Evolutionary conservation across 225 moss, liverwort and hornwort species (phyloP).

Genomic region (Neckera pumila): DNA sequence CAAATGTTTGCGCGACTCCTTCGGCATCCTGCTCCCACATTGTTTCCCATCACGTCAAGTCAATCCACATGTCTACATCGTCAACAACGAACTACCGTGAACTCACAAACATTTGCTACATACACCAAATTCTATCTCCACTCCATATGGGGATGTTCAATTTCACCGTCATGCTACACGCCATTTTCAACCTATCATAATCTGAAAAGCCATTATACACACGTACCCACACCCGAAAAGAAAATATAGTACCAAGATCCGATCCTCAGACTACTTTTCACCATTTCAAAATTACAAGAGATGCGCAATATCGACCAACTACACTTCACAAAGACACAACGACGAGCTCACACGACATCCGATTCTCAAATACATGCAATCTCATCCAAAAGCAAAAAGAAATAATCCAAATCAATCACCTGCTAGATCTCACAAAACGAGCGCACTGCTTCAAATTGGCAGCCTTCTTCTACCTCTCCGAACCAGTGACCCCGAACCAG

Average conservation of each 20-base stretch:
- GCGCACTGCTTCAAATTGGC: neutral
- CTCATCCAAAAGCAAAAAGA: neutral
- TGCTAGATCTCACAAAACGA: slow-evolving; percentile 21
- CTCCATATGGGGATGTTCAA: neutral
- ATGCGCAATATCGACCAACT: neutral
- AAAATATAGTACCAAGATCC: neutral
- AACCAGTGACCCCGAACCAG: neutral
- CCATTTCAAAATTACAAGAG: neutral
- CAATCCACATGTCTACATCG: neutral
- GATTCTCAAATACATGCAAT: neutral
- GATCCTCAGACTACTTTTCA: neutral
- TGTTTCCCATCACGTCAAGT: neutral
- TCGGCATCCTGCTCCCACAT: slow-evolving; percentile 62
- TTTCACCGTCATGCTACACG: neutral
- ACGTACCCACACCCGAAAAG: neutral
- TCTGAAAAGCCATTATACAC: neutral
- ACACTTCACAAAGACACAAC: neutral
- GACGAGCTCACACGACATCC: neutral
- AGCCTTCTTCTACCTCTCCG: neutral
- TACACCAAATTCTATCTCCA: neutral
- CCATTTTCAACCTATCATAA: neutral
- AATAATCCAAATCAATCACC: slow-evolving; percentile 2
- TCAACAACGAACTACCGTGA: neutral
- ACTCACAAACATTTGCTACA: neutral
- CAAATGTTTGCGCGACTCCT: slow-evolving; percentile 73